Conservation (phyloP, 345 rosid genomes). For the Linum usitatissimum region DNA sequence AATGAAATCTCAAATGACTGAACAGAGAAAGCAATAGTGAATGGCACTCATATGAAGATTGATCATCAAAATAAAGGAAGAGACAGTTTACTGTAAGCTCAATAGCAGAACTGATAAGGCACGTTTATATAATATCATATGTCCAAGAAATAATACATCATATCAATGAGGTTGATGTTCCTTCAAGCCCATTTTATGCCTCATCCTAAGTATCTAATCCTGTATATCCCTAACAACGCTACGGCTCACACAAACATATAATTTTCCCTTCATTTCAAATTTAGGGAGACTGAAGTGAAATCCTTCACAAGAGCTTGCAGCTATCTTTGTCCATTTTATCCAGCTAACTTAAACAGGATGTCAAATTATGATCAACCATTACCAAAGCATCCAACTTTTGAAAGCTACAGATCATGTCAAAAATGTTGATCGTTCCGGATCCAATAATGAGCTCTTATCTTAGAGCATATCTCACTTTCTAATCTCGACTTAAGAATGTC, state of each 20-base stretch:
- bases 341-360: neutral
- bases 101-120: neutral
- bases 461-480: neutral
- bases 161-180: neutral
- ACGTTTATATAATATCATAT: neutral
- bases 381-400: neutral
- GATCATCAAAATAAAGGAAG: neutral
- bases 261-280: neutral
- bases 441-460: neutral
- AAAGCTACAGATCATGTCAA: neutral
- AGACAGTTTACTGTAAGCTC: neutral
- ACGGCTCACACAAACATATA: neutral
- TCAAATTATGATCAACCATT: neutral
- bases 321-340: neutral
- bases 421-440: neutral
- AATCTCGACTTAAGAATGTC: neutral
- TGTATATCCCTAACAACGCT: neutral
- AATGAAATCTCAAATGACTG: neutral
- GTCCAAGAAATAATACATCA: neutral
- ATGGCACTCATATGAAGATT: neutral
- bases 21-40: neutral
- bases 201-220: neutral
- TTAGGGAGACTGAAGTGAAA: neutral
- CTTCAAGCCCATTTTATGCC: neutral
- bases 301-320: neutral